Conservation (phyloP, 1,139 yeast genomes). For the Geotrichum candidum region DNA sequence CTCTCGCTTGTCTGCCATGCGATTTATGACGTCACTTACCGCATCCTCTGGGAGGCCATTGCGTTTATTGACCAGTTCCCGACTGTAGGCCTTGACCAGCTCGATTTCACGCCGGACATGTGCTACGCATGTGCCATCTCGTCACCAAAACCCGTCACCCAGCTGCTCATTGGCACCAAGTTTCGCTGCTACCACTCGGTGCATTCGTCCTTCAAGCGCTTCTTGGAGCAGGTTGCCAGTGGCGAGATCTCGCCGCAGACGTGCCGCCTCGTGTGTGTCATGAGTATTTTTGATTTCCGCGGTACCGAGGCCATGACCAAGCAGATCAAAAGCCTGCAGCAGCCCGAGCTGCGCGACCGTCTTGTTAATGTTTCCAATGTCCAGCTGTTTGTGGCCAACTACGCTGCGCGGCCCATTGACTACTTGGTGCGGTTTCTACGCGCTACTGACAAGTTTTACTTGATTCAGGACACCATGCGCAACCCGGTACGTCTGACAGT, state of each 20-base stretch:
- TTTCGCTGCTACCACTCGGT: slow-evolving; percentile 9
- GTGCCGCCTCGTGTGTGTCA: not conserved
- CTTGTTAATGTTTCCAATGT: slow-evolving; percentile 3
- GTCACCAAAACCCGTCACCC: slow-evolving; percentile 5
- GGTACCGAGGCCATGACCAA: slow-evolving; percentile 10
- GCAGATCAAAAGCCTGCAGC: slow-evolving; percentile 3
- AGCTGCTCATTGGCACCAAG: slow-evolving; percentile 4
- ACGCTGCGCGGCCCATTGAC: slow-evolving; percentile 3
- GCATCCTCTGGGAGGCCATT: slow-evolving; percentile 10
- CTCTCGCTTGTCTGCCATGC: slow-evolving; percentile 3
- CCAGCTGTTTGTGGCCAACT: slow-evolving; percentile 8
- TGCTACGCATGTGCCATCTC: slow-evolving; percentile 13
- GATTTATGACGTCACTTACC: slow-evolving; percentile 4
- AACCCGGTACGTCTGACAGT: slow-evolving; percentile 7
- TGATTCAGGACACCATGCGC: slow-evolving; percentile 8
- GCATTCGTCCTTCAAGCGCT: slow-evolving; percentile 1
- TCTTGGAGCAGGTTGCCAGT: not conserved
- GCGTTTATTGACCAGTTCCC: slow-evolving; percentile 10
- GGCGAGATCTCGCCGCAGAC: not conserved
- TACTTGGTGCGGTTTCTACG: slow-evolving; percentile 5
- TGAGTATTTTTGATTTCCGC: slow-evolving; percentile 8
- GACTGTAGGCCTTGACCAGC: slow-evolving; percentile 8
- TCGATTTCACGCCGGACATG: slow-evolving; percentile 4
- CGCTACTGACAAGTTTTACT: slow-evolving; percentile 7
- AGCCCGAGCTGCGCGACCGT: not conserved